Conservation (phyloP, 2,329 filamentous ascomycete species). For the Colletotrichum magnum region DNA sequence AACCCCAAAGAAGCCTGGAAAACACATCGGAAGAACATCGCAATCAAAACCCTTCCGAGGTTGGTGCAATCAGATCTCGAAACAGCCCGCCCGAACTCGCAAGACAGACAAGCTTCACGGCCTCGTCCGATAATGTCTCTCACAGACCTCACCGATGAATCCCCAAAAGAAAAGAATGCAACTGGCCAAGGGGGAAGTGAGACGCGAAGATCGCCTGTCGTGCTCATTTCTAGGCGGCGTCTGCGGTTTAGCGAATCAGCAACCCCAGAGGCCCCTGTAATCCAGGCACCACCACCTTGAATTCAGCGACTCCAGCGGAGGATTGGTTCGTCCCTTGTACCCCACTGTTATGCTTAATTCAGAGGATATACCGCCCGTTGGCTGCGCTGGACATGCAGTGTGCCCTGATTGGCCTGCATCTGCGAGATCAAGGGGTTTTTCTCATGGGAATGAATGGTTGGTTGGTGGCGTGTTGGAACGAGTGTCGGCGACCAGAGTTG, state of each 20-base stretch:
- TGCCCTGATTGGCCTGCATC: not conserved
- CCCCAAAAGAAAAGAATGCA: conserved; percentile 4
- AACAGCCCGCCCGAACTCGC: not conserved
- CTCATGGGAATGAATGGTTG: not conserved
- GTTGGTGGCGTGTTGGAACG: not conserved
- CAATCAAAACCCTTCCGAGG: conserved; percentile 11
- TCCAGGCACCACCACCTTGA: not conserved
- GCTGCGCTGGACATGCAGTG: not conserved
- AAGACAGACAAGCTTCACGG: not conserved
- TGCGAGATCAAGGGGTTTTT: conserved; percentile 12
- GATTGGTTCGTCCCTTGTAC: conserved; percentile 22
- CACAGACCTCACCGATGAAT: not conserved
- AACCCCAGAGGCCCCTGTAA: conserved; percentile 19
- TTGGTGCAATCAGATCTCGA: conserved; percentile 16
- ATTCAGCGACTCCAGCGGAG: conserved; percentile 6
- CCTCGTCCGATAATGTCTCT: not conserved
- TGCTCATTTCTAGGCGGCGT: conserved; percentile 31
- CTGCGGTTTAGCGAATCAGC: conserved; percentile 26
- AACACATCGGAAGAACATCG: not conserved
- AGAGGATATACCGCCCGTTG: conserved; percentile 2
- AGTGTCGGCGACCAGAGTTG: conserved; percentile 12
- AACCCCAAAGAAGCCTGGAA: not conserved
- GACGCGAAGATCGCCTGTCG: conserved; percentile 33
- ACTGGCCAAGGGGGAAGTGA: conserved; percentile 35
- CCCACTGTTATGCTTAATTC: conserved; percentile 30